These are phyloP conservation scores for Pluteus cervinus DNA, from an alignment of 768 basidiomycete genomes.

Conservation along the genomic window DNA sequence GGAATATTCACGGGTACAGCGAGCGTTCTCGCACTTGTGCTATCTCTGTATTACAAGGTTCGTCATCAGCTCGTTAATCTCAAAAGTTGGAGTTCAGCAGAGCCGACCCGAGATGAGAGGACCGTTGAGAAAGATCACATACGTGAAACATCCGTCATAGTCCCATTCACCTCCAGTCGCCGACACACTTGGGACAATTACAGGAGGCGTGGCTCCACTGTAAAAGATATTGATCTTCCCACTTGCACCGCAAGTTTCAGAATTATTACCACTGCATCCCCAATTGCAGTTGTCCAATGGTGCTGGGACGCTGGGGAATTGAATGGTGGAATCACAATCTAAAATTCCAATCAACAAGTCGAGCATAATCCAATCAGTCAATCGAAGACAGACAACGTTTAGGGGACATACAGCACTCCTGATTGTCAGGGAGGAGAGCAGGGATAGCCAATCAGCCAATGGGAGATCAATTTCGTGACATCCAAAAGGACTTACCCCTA, in stretches of 20 bases:
- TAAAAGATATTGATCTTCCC: slow-evolving; percentile 47
- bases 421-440: no score
- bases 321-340: slow-evolving; percentile 59
- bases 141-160: slow-evolving; percentile 64
- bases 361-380: neutral
- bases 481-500: slow-evolving; percentile 9
- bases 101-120: neutral
- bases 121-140: slow-evolving; percentile 10
- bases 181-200: slow-evolving; percentile 41
- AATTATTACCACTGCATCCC: slow-evolving; percentile 47
- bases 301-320: slow-evolving; percentile 38
- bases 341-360: neutral
- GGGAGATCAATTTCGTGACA: neutral
- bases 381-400: slow-evolving; percentile 4
- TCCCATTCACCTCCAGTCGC: slow-evolving; percentile 42
- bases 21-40: slow-evolving; percentile 25
- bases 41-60: slow-evolving; percentile 21
- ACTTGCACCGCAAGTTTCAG: slow-evolving; percentile 51
- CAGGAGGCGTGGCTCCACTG: slow-evolving; percentile 44
- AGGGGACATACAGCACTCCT: neutral
- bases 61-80: neutral
- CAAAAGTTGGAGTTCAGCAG: slow-evolving; percentile 4
- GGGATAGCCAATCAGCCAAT: no score
- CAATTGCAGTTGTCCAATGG: slow-evolving; percentile 43
- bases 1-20: slow-evolving; percentile 31